Conservation (phyloP, 1,284 basidiomycete species). For the Chondrostereum purpureum region DNA sequence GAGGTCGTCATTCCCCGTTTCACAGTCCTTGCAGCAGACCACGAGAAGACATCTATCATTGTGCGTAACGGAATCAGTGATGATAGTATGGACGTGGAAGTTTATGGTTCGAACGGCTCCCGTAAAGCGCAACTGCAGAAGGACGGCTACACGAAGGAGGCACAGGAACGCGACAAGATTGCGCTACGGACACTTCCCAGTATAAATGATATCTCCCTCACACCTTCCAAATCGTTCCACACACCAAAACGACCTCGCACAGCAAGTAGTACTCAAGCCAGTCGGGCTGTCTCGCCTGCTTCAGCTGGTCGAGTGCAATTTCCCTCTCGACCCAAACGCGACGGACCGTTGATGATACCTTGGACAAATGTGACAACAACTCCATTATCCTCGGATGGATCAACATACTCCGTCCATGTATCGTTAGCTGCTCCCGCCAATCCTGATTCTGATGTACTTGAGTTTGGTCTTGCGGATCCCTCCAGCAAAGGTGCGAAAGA, state of each 20-base stretch:
- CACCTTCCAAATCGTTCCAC: too few relatives aligned
- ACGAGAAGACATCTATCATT: constrained; percentile 46
- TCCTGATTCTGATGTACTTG: constrained; percentile 59
- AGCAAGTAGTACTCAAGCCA: constrained; percentile 19
- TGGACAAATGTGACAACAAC: constrained; percentile 49
- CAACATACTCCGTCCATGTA: constrained; percentile 40
- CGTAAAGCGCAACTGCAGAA: constrained; percentile 55
- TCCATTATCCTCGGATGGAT: constrained; percentile 33
- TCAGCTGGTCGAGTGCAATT: constrained; percentile 20
- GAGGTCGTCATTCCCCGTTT: constrained; percentile 59
- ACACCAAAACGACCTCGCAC: constrained; percentile 16
- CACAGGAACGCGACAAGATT: constrained; percentile 52
- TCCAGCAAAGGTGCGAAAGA: too few relatives aligned
- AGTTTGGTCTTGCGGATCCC: constrained; percentile 62
- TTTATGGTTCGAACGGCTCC: constrained; percentile 53
- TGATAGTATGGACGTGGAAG: constrained; percentile 38
- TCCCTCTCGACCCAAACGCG: constrained; percentile 33
- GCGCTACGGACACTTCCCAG: constrained; percentile 41
- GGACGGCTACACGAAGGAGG: constrained; percentile 49
- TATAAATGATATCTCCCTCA: too few relatives aligned
- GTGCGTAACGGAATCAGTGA: constrained; percentile 52
- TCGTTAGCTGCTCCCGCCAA: constrained; percentile 49
- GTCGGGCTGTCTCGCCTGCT: constrained; percentile 18
- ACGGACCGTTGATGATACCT: constrained; percentile 58
- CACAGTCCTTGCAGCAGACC: constrained; percentile 56